Percentiles rank a stretch among this genome's conserved stretches.
Conservation (phyloP, 2,329 filamentous ascomycete genomes). For the Podosphaera xanthii region DNA sequence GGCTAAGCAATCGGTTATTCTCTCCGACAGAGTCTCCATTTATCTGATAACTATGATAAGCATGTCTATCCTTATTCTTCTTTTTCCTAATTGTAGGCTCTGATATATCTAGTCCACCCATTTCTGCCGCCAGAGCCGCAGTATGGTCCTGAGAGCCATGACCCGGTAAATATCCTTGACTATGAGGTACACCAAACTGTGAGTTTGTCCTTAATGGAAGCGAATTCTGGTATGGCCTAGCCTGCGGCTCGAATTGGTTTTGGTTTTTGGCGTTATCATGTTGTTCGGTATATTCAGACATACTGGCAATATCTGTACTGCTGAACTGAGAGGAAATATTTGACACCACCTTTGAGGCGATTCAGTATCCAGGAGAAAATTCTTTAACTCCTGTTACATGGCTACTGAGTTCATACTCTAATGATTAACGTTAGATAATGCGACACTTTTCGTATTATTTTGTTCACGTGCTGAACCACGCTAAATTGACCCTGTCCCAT, state of each 20-base stretch:
- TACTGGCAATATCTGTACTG: not conserved
- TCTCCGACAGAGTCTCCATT: slow-evolving; percentile 44
- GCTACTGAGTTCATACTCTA: too few relatives aligned
- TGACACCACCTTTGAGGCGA: too few relatives aligned
- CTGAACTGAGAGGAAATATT: too few relatives aligned
- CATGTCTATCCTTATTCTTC: slow-evolving; percentile 92
- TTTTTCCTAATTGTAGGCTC: slow-evolving; percentile 28
- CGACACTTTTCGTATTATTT: too few relatives aligned
- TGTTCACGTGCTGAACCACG: too few relatives aligned
- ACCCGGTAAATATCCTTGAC: slow-evolving; percentile 9
- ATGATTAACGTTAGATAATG: too few relatives aligned
- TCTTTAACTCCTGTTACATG: too few relatives aligned
- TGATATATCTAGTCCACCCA: slow-evolving; percentile 51
- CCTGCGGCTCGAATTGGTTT: not conserved
- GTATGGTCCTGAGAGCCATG: slow-evolving; percentile 20
- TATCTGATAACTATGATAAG: slow-evolving; percentile 66
- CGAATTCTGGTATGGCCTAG: not conserved
- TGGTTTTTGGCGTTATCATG: not conserved
- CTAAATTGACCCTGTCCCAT: too few relatives aligned
- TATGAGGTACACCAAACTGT: slow-evolving; percentile 13
- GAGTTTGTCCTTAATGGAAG: slow-evolving; percentile 14
- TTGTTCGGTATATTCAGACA: not conserved
- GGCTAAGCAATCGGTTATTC: slow-evolving; percentile 34
- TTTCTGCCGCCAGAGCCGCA: slow-evolving; percentile 40
- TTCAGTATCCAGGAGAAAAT: too few relatives aligned